Conservation (phyloP, 1,284 basidiomycete genomes). For the Coriolopsis trogii region DNA sequence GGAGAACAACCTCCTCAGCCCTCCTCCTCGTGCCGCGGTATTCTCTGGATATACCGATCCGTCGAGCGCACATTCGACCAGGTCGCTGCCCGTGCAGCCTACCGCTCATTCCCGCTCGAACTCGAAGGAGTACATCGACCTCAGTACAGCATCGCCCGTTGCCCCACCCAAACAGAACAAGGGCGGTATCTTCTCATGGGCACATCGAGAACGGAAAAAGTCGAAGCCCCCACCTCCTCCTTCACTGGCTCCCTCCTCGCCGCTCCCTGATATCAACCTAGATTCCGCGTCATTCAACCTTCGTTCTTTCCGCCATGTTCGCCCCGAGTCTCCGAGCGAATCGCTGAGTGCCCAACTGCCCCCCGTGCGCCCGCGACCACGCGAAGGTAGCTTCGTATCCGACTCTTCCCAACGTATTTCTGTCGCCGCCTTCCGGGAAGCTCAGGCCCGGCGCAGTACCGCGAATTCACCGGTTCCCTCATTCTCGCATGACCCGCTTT, state of each 20-base stretch:
- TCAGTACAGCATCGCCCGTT: constrained; percentile 23
- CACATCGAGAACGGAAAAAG: constrained; percentile 44
- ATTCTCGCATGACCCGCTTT: constrained; percentile 47
- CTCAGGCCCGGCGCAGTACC: constrained; percentile 64
- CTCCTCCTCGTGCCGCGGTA: constrained; percentile 58
- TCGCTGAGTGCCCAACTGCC: constrained; percentile 32
- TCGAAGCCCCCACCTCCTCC: constrained; percentile 38
- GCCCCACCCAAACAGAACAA: constrained; percentile 37
- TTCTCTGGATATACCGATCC: constrained; percentile 56
- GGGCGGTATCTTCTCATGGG: constrained; percentile 38
- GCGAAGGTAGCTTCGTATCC: constrained; percentile 60
- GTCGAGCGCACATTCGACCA: constrained; percentile 53
- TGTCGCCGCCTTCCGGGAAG: constrained; percentile 78
- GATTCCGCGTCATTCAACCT: constrained; percentile 50
- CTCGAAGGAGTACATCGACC: constrained; percentile 27
- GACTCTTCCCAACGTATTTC: constrained; percentile 73
- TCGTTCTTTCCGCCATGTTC: constrained; percentile 69
- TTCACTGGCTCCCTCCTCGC: constrained; percentile 19
- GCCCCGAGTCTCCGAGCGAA: constrained; percentile 35
- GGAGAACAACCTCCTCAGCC: constrained; percentile 38
- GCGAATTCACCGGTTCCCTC: constrained; percentile 64
- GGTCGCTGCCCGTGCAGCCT: constrained; percentile 55
- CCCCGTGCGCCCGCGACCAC: constrained; percentile 47
- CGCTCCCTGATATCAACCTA: constrained; percentile 10
- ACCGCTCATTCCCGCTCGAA: constrained; percentile 17